These are phyloP conservation scores for Colletotrichum chrysophilum DNA, from an alignment of 2,329 filamentous ascomycete species.

Conservation along the genomic window DNA sequence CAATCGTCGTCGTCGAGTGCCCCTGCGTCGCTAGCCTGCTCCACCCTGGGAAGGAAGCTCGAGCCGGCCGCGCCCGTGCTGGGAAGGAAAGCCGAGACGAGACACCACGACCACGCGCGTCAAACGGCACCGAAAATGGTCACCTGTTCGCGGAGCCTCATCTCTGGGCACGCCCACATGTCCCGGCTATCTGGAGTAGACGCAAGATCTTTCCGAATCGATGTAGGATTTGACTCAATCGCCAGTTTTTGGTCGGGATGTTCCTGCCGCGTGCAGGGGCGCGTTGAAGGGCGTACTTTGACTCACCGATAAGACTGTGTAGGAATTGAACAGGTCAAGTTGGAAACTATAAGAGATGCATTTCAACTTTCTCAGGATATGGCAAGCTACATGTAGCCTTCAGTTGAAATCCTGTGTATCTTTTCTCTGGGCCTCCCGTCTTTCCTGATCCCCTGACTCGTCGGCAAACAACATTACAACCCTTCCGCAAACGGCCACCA, in stretches of 20 bases:
- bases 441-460: not conserved
- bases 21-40: not conserved
- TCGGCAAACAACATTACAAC: not conserved
- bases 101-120: not conserved
- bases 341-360: not conserved
- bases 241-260: accelerated
- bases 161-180: not conserved
- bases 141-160: not conserved
- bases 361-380: not conserved
- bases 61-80: not conserved
- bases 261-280: not conserved
- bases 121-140: not conserved
- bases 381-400: not conserved
- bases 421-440: not conserved
- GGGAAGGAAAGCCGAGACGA: not conserved
- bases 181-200: not conserved
- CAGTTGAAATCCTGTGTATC: not conserved
- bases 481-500: not conserved
- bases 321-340: not conserved
- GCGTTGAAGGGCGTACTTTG: not conserved
- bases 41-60: not conserved
- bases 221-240: not conserved
- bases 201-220: accelerated
- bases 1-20: not conserved
- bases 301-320: not conserved